phyloP scores from a whole-genome alignment of 352 stramenopile species.

The Heterotrichella gracilis region DNA sequence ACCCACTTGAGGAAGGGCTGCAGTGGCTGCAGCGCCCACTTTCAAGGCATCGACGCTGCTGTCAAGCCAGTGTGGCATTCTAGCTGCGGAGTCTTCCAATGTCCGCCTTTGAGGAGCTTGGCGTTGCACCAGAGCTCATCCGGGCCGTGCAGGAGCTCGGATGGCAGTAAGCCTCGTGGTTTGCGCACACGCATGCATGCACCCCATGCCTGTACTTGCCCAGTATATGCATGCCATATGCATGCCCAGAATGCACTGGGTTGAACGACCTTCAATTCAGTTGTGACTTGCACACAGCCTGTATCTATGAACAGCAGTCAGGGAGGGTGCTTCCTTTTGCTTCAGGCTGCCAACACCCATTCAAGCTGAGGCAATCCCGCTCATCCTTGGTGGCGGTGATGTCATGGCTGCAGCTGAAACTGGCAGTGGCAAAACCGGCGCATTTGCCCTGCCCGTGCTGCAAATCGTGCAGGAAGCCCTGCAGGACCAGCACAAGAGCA shows the following conservation, averaged over 20 bases:
- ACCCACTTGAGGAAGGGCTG: no score
- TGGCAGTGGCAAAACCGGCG: constrained; percentile 58
- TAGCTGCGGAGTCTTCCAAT: no score
- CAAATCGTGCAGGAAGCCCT: constrained; percentile 27
- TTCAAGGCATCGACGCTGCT: no score
- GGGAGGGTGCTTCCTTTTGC: not conserved
- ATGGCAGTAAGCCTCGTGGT: constrained; percentile 10
- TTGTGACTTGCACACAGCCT: not conserved
- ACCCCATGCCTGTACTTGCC: no score
- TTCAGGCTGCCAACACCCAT: constrained; percentile 35
- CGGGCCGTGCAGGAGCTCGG: constrained; percentile 10
- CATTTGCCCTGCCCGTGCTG: constrained; percentile 71
- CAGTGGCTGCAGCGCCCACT: no score
- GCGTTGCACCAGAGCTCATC: constrained; percentile 10
- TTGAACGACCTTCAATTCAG: not conserved
- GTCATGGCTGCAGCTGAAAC: constrained; percentile 49
- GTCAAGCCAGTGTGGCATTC: no score
- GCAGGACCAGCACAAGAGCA: not conserved
- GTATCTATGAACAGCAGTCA: not conserved
- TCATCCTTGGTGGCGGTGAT: constrained; percentile 45
- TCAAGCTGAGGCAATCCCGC: constrained; percentile 51
- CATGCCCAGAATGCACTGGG: no score
- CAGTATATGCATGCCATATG: no score
- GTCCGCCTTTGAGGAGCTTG: constrained; percentile 15
- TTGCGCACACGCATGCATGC: no score